A percentile compares a stretch with the other conserved stretches of the same genome.
Conservation (phyloP, 1,284 basidiomycete genomes). For the Pascua sp. region DNA sequence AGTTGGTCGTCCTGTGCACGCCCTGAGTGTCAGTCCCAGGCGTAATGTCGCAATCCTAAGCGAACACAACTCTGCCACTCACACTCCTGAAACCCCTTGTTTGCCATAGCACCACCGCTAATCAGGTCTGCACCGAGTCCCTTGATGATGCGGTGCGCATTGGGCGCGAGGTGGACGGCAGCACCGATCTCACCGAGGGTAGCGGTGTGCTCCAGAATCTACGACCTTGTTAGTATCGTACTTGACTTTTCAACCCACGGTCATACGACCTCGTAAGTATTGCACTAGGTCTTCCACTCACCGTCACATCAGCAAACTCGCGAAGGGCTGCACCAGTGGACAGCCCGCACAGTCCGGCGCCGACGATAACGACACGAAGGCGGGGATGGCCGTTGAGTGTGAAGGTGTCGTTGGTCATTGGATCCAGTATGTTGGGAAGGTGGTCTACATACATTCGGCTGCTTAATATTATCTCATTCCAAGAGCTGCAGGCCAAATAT, state of each 20-base stretch:
- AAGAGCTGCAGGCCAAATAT: too few species aligned
- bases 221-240: background rate
- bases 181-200: conserved; percentile 34
- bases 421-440: too few species aligned
- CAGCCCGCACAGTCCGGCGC: conserved; percentile 32
- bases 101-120: conserved; percentile 7
- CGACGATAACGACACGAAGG: conserved; percentile 22
- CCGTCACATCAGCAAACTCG: conserved; percentile 25
- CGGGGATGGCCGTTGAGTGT: too few species aligned
- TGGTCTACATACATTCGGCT: too few species aligned
- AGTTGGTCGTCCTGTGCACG: conserved; percentile 11
- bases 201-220: conserved; percentile 27
- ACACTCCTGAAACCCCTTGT: conserved; percentile 7
- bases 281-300: too few species aligned
- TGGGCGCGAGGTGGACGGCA: conserved; percentile 31
- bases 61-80: background rate
- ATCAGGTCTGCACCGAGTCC: conserved; percentile 18
- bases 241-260: conserved; percentile 21
- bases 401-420: too few species aligned
- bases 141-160: conserved; percentile 23
- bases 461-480: too few species aligned
- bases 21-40: background rate
- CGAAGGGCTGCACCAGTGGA: conserved; percentile 26
- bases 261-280: too few species aligned
- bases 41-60: too few species aligned